Evolutionary conservation across 1,284 basidiomycete genomes (phyloP), one percentile per base, ranked within the genome.

Genomic region (Moesziomyces globuligerus): DNA sequence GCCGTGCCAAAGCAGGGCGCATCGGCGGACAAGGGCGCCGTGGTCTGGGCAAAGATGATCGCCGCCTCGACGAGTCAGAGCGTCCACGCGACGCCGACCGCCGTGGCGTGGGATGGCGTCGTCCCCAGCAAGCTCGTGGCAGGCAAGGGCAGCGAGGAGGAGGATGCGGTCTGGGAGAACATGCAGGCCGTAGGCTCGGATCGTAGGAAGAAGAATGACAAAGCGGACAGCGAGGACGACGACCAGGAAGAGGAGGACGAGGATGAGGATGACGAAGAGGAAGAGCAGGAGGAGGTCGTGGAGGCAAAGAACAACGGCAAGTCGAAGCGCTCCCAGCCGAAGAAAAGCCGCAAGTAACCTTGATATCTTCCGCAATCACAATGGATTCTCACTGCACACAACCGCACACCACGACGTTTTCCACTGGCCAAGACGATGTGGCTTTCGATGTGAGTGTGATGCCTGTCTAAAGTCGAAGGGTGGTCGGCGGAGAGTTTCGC

Each of bases 51-150:
- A 7, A 62, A 58, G 25, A 62, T 69, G 56, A 52, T 61, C 25
- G 55, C 51, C 4, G 15, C 4, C 8, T 11, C 52, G 15, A 39
- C 37, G 3, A 51, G 46, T 39, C 56, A 52, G 26, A 62, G 42
- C 28, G 55, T 62, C 0, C 38, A 54, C n/a, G 55, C 60, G 17
- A 48, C 37, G 15, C 51, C 67, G 0, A 66, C 59, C 0, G 67
- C 62, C 0, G 44, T 64, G 0, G 68, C 68, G 3, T 75, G 72
- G 74, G 74, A 76, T 41, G 72, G 72, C 1, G 50, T 65, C 1
- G 13, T 76, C 24, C 60, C 59, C 0, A 7, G 26, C 6, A 48
- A 34, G 7, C 20, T 54, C 3, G 36, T n/a, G n/a, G n/a, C n/a
- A n/a, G n/a, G 40, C 7, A 52, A 40, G 32, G 40, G n/a, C 4